Evolutionary conservation across 257 asterid species (phyloP).

Genomic region (Gentiana straminea): DNA sequence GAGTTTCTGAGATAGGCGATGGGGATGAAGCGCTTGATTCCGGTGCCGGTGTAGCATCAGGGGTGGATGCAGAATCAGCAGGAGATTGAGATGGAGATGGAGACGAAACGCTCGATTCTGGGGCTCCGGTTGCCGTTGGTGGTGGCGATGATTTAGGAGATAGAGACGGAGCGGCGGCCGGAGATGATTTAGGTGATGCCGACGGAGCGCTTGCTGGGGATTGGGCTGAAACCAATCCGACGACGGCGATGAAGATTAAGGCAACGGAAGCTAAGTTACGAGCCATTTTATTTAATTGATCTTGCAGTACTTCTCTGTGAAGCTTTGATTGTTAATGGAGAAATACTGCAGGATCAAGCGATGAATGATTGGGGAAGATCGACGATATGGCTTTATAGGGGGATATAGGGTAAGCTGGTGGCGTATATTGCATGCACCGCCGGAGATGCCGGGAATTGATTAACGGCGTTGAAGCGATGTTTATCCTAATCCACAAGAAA

Average conservation of each 20-base stretch:
- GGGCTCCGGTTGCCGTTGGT: slow-evolving; percentile 5
- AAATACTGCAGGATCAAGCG: slow-evolving; percentile 34
- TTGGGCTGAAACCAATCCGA: slow-evolving; percentile 41
- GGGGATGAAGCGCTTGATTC: slow-evolving; percentile 1
- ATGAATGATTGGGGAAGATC: slow-evolving; percentile 14
- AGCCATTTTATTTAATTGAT: slow-evolving; percentile 28
- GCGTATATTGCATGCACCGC: slow-evolving; percentile 5
- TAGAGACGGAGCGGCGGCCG: background rate
- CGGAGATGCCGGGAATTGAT: slow-evolving; percentile 21
- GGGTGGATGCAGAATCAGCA: slow-evolving; percentile 9
- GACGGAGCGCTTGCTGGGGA: slow-evolving; percentile 35
- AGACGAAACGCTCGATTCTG: background rate
- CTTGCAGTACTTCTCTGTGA: slow-evolving; percentile 13
- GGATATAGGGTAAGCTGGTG: slow-evolving; percentile 13
- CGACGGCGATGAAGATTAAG: slow-evolving; percentile 31
- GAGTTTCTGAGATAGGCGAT: slow-evolving; percentile 12
- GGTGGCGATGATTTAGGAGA: slow-evolving; percentile 11
- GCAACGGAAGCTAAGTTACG: slow-evolving; percentile 37
- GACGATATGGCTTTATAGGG: slow-evolving; percentile 22
- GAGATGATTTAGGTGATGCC: slow-evolving; percentile 9
- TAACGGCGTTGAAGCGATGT: slow-evolving; percentile 3
- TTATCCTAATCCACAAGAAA: too few relatives aligned
- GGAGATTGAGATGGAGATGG: slow-evolving; percentile 11
- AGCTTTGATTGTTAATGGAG: slow-evolving; percentile 7
- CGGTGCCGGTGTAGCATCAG: background rate